Base-by-base conservation (phyloP, 179 eudicot genomes). In the Sideroxylon spinosum region DNA sequence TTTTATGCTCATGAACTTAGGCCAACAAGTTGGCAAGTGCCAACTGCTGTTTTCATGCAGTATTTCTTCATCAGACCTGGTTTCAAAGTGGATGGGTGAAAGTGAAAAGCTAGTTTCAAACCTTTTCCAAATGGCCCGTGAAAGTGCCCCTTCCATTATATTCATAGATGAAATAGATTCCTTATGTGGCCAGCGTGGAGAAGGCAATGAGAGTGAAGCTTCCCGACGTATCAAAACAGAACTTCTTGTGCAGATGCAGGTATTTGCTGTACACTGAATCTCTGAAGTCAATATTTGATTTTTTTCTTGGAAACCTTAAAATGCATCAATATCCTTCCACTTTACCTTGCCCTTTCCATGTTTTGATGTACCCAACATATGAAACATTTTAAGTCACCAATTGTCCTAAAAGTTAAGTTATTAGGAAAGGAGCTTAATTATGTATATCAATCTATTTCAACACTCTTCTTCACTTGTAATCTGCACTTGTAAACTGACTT, bases 81-180 rank as follows among this genome's bases (percentile, higher is more conserved):
- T 95, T 76, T 95, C 99, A 75, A 95, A 95, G 88, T 95, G 99
- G 99, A 95, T 95, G 99, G 99, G 99, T 59, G 99, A 95, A 87
- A 95, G 99, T 88, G 99, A 95, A 81, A 95, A 95, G 87, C 86
- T 95, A 75, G 99, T 95, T 56, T 87, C 97, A 78, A 95, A 95
- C 84, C 99, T 95, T 81, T 95, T 95, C 80, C 90, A 91, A 81
- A 95, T 95, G 99, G 97, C 99, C 78, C 99, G 99, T 55, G 99
- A 95, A 79, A 95, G 98, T 81, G 88, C 94, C 46, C 99, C 99
- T 32, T 89, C 98, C 23, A 93, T 95, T 79, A 95, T 95, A 32
- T 95, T 95, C 56, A 63, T 95, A 80, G 99, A 95, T 92, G 99
- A 95, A 88, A 95, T 95, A 80, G 99, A 95, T 82, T 95, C 99